Percentiles rank a stretch among this genome's conserved stretches.
These are phyloP conservation scores for Suillus cothurnatus DNA, from an alignment of 768 basidiomycete species.

Conservation along the genomic window DNA sequence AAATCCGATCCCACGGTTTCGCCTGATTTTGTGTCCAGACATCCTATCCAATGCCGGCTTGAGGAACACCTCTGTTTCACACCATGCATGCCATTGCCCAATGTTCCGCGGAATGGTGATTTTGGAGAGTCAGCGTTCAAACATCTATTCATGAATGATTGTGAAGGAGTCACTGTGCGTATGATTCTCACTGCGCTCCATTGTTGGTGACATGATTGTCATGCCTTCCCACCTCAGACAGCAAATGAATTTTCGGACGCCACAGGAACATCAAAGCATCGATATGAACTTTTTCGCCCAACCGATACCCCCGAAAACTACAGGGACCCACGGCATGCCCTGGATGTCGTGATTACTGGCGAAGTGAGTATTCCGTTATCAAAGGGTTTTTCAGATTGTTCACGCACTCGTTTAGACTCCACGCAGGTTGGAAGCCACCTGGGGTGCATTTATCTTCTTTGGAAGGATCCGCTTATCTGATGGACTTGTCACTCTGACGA, in stretches of 20 bases:
- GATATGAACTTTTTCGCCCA: slow-evolving; percentile 35
- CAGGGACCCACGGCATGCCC: slow-evolving; percentile 31
- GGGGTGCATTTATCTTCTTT: slow-evolving; percentile 64
- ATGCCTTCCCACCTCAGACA: slow-evolving; percentile 18
- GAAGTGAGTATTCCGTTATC: slow-evolving; percentile 31
- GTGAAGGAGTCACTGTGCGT: slow-evolving; percentile 30
- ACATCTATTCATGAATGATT: slow-evolving; percentile 2
- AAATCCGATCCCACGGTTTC: slow-evolving; percentile 12
- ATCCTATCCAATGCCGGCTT: slow-evolving; percentile 53
- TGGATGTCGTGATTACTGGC: slow-evolving; percentile 39
- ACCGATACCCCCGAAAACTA: slow-evolving; percentile 28
- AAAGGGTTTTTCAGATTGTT: slow-evolving; percentile 20
- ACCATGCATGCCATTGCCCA: slow-evolving; percentile 38
- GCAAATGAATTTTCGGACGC: slow-evolving; percentile 32
- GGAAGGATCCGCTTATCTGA: slow-evolving; percentile 58
- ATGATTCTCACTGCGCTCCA: background rate
- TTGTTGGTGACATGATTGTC: slow-evolving; percentile 21
- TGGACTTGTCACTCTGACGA: slow-evolving; percentile 60
- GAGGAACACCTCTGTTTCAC: slow-evolving; percentile 46
- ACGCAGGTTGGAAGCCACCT: slow-evolving; percentile 55
- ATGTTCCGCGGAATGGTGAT: slow-evolving; percentile 21
- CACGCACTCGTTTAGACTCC: slow-evolving; percentile 47
- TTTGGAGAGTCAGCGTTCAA: slow-evolving; percentile 16
- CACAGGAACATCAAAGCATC: slow-evolving; percentile 24
- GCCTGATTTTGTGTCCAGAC: slow-evolving; percentile 44